A percentile compares a stretch with the other conserved stretches of the same genome.
These are phyloP conservation scores for Tylopilus rubrobrunneus DNA, from an alignment of 768 basidiomycete genomes.

Conservation along the genomic window DNA sequence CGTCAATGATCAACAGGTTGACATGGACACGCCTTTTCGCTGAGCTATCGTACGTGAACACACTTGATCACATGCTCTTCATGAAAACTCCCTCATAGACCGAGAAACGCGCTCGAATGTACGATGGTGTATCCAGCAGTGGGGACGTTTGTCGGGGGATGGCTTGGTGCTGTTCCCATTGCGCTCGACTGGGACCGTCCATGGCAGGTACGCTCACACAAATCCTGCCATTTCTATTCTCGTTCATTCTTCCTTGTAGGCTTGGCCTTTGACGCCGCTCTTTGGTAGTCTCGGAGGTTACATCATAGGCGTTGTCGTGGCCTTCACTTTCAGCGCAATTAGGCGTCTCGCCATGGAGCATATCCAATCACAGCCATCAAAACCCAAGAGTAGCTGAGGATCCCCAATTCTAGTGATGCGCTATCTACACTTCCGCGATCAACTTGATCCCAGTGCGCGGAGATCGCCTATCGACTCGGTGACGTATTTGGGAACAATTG, in stretches of 20 bases:
- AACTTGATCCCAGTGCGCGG: constrained; percentile 29
- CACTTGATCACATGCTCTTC: background rate
- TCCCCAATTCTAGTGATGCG: background rate
- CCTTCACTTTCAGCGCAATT: constrained; percentile 44
- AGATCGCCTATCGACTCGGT: constrained; percentile 82
- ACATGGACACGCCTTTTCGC: constrained; percentile 80
- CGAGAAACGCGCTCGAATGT: constrained; percentile 67
- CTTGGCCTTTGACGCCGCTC: constrained; percentile 80
- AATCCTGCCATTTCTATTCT: background rate
- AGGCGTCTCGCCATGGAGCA: constrained; percentile 39
- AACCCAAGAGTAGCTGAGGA: constrained; percentile 21
- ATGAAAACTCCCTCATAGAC: constrained; percentile 30
- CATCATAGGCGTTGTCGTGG: constrained; percentile 53
- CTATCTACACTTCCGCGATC: constrained; percentile 8
- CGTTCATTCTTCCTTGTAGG: constrained; percentile 37
- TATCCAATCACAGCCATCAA: constrained; percentile 21
- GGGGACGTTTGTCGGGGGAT: constrained; percentile 70
- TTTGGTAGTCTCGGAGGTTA: constrained; percentile 70
- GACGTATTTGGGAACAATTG: constrained; percentile 78
- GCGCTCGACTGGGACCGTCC: constrained; percentile 96
- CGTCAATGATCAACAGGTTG: constrained; percentile 51
- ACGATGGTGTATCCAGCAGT: constrained; percentile 75
- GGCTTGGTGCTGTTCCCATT: constrained; percentile 80
- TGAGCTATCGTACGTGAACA: constrained; percentile 66
- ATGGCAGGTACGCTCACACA: constrained; percentile 75